These are phyloP conservation scores for Boletus sp. DNA, from an alignment of 1,284 basidiomycete species.

Conservation along the genomic window DNA sequence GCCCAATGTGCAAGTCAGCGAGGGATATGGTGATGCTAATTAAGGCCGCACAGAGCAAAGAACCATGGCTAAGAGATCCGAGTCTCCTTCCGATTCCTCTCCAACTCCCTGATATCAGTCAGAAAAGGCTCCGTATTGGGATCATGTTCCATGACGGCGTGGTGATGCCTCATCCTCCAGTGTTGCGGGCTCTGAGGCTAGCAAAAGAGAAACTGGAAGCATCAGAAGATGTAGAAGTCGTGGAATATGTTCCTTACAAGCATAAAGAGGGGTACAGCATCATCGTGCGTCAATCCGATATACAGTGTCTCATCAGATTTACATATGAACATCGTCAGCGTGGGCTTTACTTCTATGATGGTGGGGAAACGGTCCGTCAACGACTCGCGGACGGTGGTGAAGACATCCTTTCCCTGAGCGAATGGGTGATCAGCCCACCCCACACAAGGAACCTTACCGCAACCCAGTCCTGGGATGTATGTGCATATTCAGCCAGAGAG, in stretches of 20 bases:
- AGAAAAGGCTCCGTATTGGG: conserved; percentile 39
- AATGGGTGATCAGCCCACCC: conserved; percentile 30
- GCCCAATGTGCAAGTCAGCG: conserved; percentile 39
- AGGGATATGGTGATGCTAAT: conserved; percentile 43
- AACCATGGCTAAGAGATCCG: conserved; percentile 43
- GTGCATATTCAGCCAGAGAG: not conserved
- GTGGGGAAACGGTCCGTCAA: conserved; percentile 21
- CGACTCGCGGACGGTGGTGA: conserved; percentile 29
- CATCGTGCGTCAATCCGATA: conserved; percentile 24
- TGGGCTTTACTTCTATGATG: conserved; percentile 26
- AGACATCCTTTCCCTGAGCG: conserved; percentile 29
- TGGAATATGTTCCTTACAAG: conserved; percentile 38
- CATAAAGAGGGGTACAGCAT: conserved; percentile 35
- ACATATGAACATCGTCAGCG: conserved; percentile 6
- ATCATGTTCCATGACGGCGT: conserved; percentile 46
- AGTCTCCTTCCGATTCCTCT: conserved; percentile 40
- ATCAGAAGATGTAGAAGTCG: conserved; percentile 38
- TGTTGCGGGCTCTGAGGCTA: conserved; percentile 38
- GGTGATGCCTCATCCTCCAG: conserved; percentile 44
- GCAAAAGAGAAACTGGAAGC: conserved; percentile 36
- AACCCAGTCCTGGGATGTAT: conserved; percentile 33
- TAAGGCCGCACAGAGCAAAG: conserved; percentile 35
- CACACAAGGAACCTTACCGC: conserved; percentile 24
- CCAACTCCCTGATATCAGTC: conserved; percentile 19
- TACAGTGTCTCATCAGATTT: not conserved